Percentiles rank a stretch among this genome's conserved stretches.
These are phyloP conservation scores for Senecio squalidus DNA, from an alignment of 140 eudicot species.

Conservation along the genomic window DNA sequence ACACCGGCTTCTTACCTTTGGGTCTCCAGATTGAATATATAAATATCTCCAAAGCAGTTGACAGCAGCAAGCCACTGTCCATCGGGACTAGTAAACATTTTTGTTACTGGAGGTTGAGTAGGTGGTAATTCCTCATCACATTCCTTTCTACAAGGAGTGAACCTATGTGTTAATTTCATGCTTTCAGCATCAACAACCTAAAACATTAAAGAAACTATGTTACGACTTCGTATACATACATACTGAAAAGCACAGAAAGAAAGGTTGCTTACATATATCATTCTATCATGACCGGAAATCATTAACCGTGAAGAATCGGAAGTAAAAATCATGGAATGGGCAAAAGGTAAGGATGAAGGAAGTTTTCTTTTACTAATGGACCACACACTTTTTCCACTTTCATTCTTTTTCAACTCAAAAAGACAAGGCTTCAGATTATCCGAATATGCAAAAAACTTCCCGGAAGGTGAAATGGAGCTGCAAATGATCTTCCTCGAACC, in stretches of 20 bases:
- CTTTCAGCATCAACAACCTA: constrained; percentile 70
- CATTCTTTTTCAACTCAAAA: constrained; percentile 42
- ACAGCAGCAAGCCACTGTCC: constrained; percentile 93
- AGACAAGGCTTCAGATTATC: constrained; percentile 52
- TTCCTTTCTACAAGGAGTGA: constrained; percentile 60
- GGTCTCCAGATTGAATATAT: constrained; percentile 69
- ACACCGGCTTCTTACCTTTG: too few relatives aligned
- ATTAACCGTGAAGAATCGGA: constrained; percentile 69
- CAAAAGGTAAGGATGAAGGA: constrained; percentile 66
- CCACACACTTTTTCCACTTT: constrained; percentile 47
- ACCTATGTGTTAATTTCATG: constrained; percentile 38
- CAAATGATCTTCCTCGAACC: constrained; percentile 58
- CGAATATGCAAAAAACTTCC: constrained; percentile 60
- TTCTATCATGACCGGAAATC: constrained; percentile 76
- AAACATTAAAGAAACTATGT: neutral
- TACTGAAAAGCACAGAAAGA: neutral
- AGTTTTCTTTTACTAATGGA: constrained; percentile 50
- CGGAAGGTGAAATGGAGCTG: constrained; percentile 67
- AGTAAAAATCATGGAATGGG: constrained; percentile 67
- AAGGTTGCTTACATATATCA: constrained; percentile 56
- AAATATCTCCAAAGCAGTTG: constrained; percentile 86
- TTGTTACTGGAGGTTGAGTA: constrained; percentile 78
- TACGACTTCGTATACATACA: neutral
- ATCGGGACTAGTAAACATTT: constrained; percentile 68
- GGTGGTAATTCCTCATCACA: constrained; percentile 48